A percentile compares a stretch with the other conserved stretches of the same genome.
Conservation (phyloP, 1,139 yeast genomes). For the Candida sanyaensis region DNA sequence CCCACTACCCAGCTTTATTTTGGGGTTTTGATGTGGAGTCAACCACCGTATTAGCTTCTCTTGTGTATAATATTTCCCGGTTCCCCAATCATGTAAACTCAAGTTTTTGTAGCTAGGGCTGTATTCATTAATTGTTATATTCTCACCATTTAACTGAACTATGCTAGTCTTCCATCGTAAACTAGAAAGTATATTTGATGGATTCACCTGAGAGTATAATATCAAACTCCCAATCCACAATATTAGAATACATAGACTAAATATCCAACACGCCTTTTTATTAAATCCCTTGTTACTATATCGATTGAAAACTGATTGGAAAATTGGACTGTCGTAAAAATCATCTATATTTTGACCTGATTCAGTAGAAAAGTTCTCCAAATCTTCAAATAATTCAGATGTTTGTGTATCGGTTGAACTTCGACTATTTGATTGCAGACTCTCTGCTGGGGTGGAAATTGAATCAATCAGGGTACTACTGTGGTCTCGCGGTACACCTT, state of each 20-base stretch:
- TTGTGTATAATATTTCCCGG: slow-evolving; percentile 24
- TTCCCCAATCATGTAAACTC: slow-evolving; percentile 28
- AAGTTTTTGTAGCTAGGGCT: slow-evolving; percentile 27
- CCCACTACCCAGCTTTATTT: slow-evolving; percentile 23
- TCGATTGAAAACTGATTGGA: slow-evolving; percentile 24
- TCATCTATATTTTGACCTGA: slow-evolving; percentile 16
- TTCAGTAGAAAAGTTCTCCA: slow-evolving; percentile 21
- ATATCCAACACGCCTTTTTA: slow-evolving; percentile 11
- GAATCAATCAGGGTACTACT: slow-evolving; percentile 5
- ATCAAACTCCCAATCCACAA: slow-evolving; percentile 34
- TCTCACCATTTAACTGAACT: slow-evolving; percentile 27
- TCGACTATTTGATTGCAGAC: slow-evolving; percentile 5
- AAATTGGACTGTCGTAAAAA: slow-evolving; percentile 26
- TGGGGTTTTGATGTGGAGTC: slow-evolving; percentile 31
- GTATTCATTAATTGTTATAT: slow-evolving; percentile 36
- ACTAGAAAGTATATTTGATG: slow-evolving; percentile 21
- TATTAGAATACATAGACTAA: slow-evolving; percentile 9
- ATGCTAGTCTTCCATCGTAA: slow-evolving; percentile 29
- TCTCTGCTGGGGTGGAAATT: slow-evolving; percentile 2
- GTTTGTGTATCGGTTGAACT: slow-evolving; percentile 20
- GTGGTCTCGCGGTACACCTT: slow-evolving; percentile 5
- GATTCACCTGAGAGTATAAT: slow-evolving; percentile 30
- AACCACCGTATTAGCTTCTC: slow-evolving; percentile 32
- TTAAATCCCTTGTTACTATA: slow-evolving; percentile 19
- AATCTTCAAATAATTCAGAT: slow-evolving; percentile 33